Evolutionary conservation across 768 basidiomycete genomes (phyloP).

Genomic region (Suillus weaverae): DNA sequence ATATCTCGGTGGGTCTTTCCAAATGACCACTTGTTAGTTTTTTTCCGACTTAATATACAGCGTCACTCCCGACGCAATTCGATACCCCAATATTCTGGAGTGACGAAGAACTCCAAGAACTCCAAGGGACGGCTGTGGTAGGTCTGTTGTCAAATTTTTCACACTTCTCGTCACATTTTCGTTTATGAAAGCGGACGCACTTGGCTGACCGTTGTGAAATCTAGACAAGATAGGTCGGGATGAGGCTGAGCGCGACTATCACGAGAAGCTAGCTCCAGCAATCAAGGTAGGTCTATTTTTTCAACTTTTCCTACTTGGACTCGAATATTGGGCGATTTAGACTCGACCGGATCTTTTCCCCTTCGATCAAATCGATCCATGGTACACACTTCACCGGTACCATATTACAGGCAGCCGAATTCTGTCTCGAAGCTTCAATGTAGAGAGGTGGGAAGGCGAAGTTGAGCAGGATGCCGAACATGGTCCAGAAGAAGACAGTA

Average conservation of each 20-base stretch:
- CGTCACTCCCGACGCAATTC: conserved; percentile 68
- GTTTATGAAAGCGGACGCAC: neutral
- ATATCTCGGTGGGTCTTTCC: conserved; percentile 61
- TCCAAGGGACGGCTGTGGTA: conserved; percentile 85
- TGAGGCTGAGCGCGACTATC: conserved; percentile 76
- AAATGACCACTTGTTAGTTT: neutral
- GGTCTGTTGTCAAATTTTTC: conserved; percentile 48
- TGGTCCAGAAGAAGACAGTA: conserved; percentile 39
- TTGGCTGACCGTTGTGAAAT: conserved; percentile 7
- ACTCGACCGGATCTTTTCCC: conserved; percentile 74
- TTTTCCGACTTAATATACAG: conserved; percentile 22
- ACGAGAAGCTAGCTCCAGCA: conserved; percentile 64
- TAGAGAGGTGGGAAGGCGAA: conserved; percentile 55
- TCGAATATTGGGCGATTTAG: conserved; percentile 35
- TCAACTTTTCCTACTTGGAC: neutral
- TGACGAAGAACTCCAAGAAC: conserved; percentile 65
- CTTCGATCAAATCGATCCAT: conserved; percentile 37
- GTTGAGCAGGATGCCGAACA: conserved; percentile 20
- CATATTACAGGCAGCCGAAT: conserved; percentile 92
- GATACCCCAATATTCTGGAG: conserved; percentile 96
- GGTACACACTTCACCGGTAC: conserved; percentile 72
- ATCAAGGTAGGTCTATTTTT: conserved; percentile 51
- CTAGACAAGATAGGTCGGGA: conserved; percentile 85
- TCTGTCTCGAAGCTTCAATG: conserved; percentile 87
- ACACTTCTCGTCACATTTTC: neutral